Base-by-base conservation (phyloP, 2,329 filamentous ascomycete species). In the Alternaria solani region DNA sequence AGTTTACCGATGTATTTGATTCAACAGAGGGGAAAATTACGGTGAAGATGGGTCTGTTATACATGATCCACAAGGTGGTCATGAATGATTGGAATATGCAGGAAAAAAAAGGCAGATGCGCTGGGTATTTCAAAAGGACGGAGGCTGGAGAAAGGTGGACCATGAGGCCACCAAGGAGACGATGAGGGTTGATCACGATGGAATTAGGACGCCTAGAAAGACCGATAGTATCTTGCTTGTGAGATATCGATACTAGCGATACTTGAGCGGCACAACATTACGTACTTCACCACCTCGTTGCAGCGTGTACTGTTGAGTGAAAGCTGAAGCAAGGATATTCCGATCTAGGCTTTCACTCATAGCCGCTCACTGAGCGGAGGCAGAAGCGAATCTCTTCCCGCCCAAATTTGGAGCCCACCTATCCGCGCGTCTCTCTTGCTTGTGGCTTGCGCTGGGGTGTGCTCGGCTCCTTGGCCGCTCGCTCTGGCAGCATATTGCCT, bases 21-120 rank as follows among this genome's bases (percentile, higher is more conserved):
- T 51, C 49, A 20, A 39, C 34, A 5, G 25, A 49, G 4, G 36
- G 44, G 0, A 60, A n/a, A 11, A 46, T 69, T 4, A 41, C 62
- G 23, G 52, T 57, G 20, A 62, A 54, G 11, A 23, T 65, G 44
- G 65, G 60, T 9, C 32, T 70, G 30, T 30, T 67, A 43, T 54
- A 67, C 18, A 23, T 69, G 39, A 43, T 66, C 12, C 60, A 60
- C 25, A 34, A 36, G 5, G 25, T 43, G 12, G 32, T 51, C 18
- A 48, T 49, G 20, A 32, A 36, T 7, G 51, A 51, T 9, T 69
- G 57, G 55, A 39, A 38, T 18, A 23, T 66, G 55, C 51, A 51
- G 1, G 51, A 58, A 8, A 36, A 63, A 5, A 43, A 64, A 30
- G 66, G 63, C 1, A 56, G 55, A 23, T 56, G 55, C 18, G 23